Evolutionary conservation across 805 yeast genomes (phyloP).

Genomic region (Kluyveromyces lactis): DNA sequence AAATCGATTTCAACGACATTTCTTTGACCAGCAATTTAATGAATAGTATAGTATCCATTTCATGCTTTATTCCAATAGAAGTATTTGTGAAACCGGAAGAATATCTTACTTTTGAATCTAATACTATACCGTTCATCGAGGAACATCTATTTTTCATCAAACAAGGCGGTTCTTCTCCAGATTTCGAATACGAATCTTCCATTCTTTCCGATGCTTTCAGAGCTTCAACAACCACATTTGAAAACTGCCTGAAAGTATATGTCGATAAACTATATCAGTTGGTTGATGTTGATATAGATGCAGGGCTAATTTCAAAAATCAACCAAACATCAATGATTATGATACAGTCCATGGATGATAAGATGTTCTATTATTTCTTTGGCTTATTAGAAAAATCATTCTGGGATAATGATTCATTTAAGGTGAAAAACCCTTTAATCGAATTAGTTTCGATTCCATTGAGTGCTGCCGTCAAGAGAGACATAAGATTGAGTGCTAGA

Average conservation of each 20-base stretch:
- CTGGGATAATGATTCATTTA: slow-evolving; percentile 44
- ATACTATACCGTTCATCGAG: slow-evolving; percentile 48
- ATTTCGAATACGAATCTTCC: slow-evolving; percentile 36
- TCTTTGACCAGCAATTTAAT: slow-evolving; percentile 61
- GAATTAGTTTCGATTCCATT: slow-evolving; percentile 65
- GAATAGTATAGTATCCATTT: slow-evolving; percentile 58
- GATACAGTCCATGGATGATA: slow-evolving; percentile 53
- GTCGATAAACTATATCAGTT: slow-evolving; percentile 52
- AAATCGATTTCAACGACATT: slow-evolving; percentile 84
- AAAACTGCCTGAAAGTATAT: slow-evolving; percentile 47
- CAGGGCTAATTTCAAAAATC: slow-evolving; percentile 31
- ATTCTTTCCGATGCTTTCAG: slow-evolving; percentile 48
- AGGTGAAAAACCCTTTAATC: slow-evolving; percentile 49
- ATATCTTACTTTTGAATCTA: slow-evolving; percentile 32
- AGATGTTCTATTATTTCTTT: slow-evolving; percentile 39
- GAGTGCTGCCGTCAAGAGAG: slow-evolving; percentile 62
- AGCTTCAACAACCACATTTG: slow-evolving; percentile 69
- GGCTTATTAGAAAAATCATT: slow-evolving; percentile 32
- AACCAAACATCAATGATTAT: slow-evolving; percentile 40
- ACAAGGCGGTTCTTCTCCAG: slow-evolving; percentile 15
- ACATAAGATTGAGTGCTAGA: slow-evolving; percentile 22
- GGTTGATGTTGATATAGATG: slow-evolving; percentile 44
- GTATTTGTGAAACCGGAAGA: slow-evolving; percentile 41
- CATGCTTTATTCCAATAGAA: slow-evolving; percentile 63
- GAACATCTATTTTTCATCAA: slow-evolving; percentile 50